A percentile compares a stretch with the other conserved stretches of the same genome.
Evolutionary conservation across 768 basidiomycete genomes (phyloP).

Genomic region (Suillus hirtellus): DNA sequence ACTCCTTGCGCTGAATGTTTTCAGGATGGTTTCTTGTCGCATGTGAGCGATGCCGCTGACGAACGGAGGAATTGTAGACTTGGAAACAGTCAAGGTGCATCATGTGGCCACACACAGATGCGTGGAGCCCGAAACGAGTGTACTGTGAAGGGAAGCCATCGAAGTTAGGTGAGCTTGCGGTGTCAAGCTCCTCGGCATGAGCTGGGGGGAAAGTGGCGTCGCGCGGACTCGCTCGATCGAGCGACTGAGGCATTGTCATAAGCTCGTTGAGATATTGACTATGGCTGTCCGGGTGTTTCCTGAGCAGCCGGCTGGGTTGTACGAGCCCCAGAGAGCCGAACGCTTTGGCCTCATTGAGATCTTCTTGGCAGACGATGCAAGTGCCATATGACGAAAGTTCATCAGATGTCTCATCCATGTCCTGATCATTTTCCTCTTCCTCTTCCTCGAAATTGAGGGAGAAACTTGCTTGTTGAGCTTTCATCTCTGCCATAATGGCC

Average conservation of each 20-base stretch:
- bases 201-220: slow-evolving; percentile 37
- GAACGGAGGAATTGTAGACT: slow-evolving; percentile 82
- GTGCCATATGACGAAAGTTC: slow-evolving; percentile 70
- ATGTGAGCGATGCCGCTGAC: slow-evolving; percentile 85
- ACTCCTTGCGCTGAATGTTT: slow-evolving; percentile 90
- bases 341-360: slow-evolving; percentile 65
- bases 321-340: slow-evolving; percentile 88
- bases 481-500: slow-evolving; percentile 95
- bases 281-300: slow-evolving; percentile 72
- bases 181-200: slow-evolving; percentile 28
- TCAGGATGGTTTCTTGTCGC: slow-evolving; percentile 93
- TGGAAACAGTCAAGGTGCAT: slow-evolving; percentile 97
- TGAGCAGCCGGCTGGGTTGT: slow-evolving; percentile 84
- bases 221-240: slow-evolving; percentile 53
- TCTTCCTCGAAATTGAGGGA: slow-evolving; percentile 77
- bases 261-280: slow-evolving; percentile 68
- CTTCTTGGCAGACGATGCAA: slow-evolving; percentile 99
- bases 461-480: slow-evolving; percentile 86
- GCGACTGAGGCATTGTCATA: slow-evolving; percentile 56
- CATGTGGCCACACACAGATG: slow-evolving; percentile 91
- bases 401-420: slow-evolving; percentile 44
- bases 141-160: slow-evolving; percentile 72
- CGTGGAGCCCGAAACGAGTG: slow-evolving; percentile 82
- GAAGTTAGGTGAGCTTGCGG: slow-evolving; percentile 57
- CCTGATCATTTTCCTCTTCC: slow-evolving; percentile 64